phyloP scores from a whole-genome alignment of 177 flowering plant species.

The Telopea speciosissima region DNA sequence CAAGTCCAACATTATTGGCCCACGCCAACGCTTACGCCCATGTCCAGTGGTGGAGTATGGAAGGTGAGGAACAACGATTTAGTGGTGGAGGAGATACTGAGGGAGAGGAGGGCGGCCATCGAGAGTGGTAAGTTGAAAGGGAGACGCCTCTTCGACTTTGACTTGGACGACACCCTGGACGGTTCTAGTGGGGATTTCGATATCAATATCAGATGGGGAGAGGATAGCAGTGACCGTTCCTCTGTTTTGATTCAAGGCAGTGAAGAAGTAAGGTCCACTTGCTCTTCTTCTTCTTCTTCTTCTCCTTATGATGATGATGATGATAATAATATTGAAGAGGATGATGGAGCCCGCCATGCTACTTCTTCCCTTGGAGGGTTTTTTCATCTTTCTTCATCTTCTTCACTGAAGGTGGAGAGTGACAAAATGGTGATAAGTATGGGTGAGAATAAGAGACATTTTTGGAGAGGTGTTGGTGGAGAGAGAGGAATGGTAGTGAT shows the following conservation, averaged over 20 bases:
- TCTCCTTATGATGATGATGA: neutral
- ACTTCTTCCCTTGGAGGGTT: no score
- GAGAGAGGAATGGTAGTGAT: conserved; percentile 14
- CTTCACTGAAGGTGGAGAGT: neutral
- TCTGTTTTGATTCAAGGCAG: conserved; percentile 20
- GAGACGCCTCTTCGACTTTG: conserved; percentile 29
- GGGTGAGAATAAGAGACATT: neutral
- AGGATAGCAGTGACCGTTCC: conserved; percentile 21
- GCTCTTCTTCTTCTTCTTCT: conserved; percentile 13
- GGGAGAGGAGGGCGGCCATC: conserved; percentile 35
- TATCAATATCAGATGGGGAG: conserved; percentile 2
- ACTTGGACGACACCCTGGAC: conserved; percentile 6
- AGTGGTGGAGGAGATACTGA: conserved; percentile 25
- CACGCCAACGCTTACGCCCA: neutral
- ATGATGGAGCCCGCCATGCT: neutral
- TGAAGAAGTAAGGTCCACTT: conserved; percentile 18
- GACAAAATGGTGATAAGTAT: neutral
- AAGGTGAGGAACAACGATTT: conserved; percentile 26
- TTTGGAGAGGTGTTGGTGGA: neutral
- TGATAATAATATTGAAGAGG: neutral
- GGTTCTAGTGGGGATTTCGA: conserved; percentile 12
- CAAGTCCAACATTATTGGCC: no score
- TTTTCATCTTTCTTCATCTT: conserved; percentile 5
- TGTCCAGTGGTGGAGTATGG: conserved; percentile 13
- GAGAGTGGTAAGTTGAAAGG: conserved; percentile 41